Evolutionary conservation across 1,139 yeast genomes (phyloP).

Genomic region (Barnettozyma hawaiiensis): DNA sequence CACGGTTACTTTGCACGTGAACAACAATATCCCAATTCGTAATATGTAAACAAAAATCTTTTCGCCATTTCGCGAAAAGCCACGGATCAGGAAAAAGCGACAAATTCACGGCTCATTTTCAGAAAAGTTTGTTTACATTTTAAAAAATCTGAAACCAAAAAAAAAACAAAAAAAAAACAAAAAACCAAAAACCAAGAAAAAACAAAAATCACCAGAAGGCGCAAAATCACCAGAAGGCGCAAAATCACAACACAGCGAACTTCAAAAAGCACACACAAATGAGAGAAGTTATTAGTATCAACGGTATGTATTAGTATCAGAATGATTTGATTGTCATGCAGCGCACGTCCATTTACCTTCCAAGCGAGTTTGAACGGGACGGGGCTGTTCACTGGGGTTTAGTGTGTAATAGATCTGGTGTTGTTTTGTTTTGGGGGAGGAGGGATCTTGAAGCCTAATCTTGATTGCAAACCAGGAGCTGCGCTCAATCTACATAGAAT

Average conservation of each 20-base stretch:
- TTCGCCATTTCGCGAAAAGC: slow-evolving; percentile 12
- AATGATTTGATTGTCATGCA: neutral
- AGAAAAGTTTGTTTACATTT: slow-evolving; percentile 22
- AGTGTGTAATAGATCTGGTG: neutral
- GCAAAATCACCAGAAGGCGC: slow-evolving; percentile 5
- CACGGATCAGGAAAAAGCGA: slow-evolving; percentile 1
- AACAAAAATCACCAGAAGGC: neutral
- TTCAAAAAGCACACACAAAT: slow-evolving; percentile 31
- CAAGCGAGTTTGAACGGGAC: neutral
- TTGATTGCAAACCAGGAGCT: neutral
- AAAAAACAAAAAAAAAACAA: too few species aligned
- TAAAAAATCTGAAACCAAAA: slow-evolving; percentile 6
- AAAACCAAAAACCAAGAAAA: too few species aligned
- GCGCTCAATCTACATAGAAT: neutral
- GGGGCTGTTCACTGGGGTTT: too few species aligned
- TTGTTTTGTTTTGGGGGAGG: neutral
- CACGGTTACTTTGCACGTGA: slow-evolving; percentile 12
- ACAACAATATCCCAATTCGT: slow-evolving; percentile 12
- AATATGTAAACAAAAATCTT: slow-evolving; percentile 22
- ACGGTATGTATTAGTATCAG: slow-evolving; percentile 49
- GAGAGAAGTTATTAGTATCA: slow-evolving; percentile 94
- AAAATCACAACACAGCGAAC: slow-evolving; percentile 3
- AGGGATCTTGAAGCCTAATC: too few species aligned
- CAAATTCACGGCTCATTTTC: slow-evolving; percentile 1
- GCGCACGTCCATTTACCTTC: neutral